Evolutionary conservation across 208 protist species (phyloP).

Genomic region (Acanthamoeba royreba): DNA sequence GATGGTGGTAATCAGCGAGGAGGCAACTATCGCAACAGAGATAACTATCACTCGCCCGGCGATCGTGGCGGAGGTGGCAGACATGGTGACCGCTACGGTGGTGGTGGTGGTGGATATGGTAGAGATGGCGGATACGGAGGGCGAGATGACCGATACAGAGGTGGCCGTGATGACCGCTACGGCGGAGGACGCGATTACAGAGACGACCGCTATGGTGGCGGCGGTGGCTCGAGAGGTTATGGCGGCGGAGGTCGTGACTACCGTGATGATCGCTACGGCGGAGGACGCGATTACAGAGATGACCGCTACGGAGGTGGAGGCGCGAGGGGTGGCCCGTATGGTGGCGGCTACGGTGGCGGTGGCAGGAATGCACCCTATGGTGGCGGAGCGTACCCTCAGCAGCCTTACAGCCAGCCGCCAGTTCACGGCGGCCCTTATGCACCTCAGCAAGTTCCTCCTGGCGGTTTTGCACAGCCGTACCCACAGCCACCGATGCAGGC

Average conservation of each 20-base stretch:
- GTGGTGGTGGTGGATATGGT: neutral
- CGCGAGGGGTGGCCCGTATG: neutral
- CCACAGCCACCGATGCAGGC: neutral
- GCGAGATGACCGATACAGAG: neutral
- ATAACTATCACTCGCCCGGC: neutral
- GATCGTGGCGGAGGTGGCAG: neutral
- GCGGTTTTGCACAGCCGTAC: too few relatives aligned
- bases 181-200: neutral
- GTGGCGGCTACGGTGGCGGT: neutral
- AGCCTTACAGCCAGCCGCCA: neutral
- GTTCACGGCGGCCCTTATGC: neutral
- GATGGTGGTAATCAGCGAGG: neutral
- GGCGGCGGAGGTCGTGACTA: neutral
- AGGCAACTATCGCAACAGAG: neutral
- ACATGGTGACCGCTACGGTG: neutral
- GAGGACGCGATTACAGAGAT: neutral
- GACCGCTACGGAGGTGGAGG: neutral
- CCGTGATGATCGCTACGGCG: neutral
- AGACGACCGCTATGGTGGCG: neutral
- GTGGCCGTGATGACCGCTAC: neutral
- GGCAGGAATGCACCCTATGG: neutral
- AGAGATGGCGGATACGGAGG: neutral
- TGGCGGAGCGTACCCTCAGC: neutral
- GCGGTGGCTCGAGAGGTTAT: too few relatives aligned
- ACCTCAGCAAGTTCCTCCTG: neutral